A percentile compares a stretch with the other conserved stretches of the same genome.
Conservation (phyloP, 2,329 filamentous ascomycete genomes). For the Curvularia eragrostidis region DNA sequence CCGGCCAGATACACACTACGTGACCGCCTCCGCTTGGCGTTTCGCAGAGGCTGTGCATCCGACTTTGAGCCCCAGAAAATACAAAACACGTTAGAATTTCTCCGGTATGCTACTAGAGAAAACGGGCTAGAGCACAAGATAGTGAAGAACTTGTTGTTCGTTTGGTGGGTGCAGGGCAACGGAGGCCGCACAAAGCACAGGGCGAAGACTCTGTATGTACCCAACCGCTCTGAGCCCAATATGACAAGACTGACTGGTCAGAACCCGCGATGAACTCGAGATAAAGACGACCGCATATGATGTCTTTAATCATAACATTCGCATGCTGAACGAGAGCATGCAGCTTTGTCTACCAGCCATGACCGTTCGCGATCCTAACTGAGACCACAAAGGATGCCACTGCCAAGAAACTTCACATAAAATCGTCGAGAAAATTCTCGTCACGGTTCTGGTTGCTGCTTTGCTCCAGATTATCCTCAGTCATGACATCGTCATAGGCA, state of each 20-base stretch:
- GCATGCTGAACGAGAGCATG: conserved; percentile 78
- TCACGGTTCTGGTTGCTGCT: conserved; percentile 86
- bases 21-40: conserved; percentile 55
- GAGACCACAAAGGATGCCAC: conserved; percentile 5
- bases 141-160: conserved; percentile 69
- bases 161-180: conserved; percentile 55
- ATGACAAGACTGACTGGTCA: conserved; percentile 15
- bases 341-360: conserved; percentile 61
- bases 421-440: conserved; percentile 84
- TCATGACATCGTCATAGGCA: conserved; percentile 92
- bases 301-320: conserved; percentile 72
- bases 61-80: conserved; percentile 56
- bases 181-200: conserved; percentile 39
- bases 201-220: conserved; percentile 29
- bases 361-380: conserved; percentile 40
- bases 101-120: conserved; percentile 68
- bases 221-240: conserved; percentile 1
- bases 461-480: conserved; percentile 76
- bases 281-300: conserved; percentile 55
- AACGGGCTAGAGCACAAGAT: conserved; percentile 75
- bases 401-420: conserved; percentile 52
- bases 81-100: conserved; percentile 72
- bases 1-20: conserved; percentile 70
- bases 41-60: conserved; percentile 43
- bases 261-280: conserved; percentile 36